Evolutionary conservation across 306 rosid species (phyloP).

Genomic region (Quercus glauca): DNA sequence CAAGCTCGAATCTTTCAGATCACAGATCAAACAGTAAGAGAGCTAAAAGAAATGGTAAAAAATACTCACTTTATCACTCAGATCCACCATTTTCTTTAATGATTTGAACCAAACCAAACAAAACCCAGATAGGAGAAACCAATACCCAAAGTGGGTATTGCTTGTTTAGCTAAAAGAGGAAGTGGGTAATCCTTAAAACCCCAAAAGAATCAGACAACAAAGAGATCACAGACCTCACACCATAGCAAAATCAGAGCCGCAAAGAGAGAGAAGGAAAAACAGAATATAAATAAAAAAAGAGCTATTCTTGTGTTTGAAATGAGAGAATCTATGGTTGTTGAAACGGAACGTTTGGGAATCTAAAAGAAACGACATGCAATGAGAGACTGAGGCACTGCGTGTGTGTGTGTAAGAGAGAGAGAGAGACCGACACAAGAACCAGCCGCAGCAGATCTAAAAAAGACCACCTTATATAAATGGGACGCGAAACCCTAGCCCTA

Average conservation of each 20-base stretch:
- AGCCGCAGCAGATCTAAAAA: constrained; percentile 70
- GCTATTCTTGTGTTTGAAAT: neutral
- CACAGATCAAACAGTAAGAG: neutral
- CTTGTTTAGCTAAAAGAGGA: neutral
- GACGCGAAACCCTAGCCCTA: constrained; percentile 73
- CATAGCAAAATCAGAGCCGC: neutral
- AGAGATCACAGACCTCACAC: neutral
- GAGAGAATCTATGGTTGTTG: neutral
- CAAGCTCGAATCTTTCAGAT: constrained; percentile 6
- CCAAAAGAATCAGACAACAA: neutral
- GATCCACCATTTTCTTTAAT: constrained; percentile 60
- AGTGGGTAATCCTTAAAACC: neutral
- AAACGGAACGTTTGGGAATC: constrained; percentile 4
- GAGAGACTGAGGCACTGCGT: constrained; percentile 9
- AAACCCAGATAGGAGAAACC: constrained; percentile 29
- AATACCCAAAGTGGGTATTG: constrained; percentile 11
- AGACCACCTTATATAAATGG: constrained; percentile 42
- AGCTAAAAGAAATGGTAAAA: neutral
- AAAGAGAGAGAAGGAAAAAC: neutral
- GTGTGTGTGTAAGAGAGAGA: constrained; percentile 10
- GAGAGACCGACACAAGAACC: constrained; percentile 50
- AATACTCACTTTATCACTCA: constrained; percentile 57
- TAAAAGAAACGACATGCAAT: constrained; percentile 18
- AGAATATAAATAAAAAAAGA: neutral
- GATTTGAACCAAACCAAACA: constrained; percentile 32